Evolutionary conservation across 257 asterid genomes (phyloP).

Genomic region (Knoxia roxburghii): DNA sequence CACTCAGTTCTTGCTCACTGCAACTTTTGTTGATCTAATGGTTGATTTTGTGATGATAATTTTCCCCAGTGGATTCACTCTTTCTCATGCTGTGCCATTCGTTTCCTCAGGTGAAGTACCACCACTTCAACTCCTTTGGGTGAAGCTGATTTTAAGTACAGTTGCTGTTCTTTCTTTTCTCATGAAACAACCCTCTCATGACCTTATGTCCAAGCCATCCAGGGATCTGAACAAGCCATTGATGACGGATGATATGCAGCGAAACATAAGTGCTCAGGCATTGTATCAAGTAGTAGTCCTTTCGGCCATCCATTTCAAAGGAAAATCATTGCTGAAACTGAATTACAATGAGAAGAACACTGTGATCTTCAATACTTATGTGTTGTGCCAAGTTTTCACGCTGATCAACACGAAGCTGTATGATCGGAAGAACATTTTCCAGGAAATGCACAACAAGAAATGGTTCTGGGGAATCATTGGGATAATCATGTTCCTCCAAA

Average conservation of each 20-base stretch:
- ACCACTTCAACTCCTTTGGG: slow-evolving; percentile 25
- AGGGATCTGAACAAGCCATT: slow-evolving; percentile 7
- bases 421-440: slow-evolving; percentile 3
- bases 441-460: slow-evolving; percentile 16
- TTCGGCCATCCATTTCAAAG: slow-evolving; percentile 17
- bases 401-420: slow-evolving; percentile 11
- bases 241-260: slow-evolving; percentile 4
- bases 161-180: slow-evolving; percentile 16
- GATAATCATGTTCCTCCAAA: slow-evolving; percentile 1
- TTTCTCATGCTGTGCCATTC: not conserved
- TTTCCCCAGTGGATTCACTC: slow-evolving; percentile 4
- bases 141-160: slow-evolving; percentile 15
- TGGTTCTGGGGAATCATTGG: slow-evolving; percentile 17
- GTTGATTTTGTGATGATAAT: slow-evolving; percentile 14
- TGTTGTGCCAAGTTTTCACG: slow-evolving; percentile 22
- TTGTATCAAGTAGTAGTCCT: slow-evolving; percentile 13
- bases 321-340: slow-evolving; percentile 11
- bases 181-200: slow-evolving; percentile 13
- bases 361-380: slow-evolving; percentile 17
- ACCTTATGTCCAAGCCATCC: slow-evolving; percentile 14
- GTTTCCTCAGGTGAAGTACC: slow-evolving; percentile 18
- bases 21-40: slow-evolving; percentile 19
- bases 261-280: slow-evolving; percentile 7
- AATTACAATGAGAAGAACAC: slow-evolving; percentile 17
- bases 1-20: slow-evolving; percentile 20